A percentile compares a stretch with the other conserved stretches of the same genome.
phyloP scores from a whole-genome alignment of 768 basidiomycete species.

The Hemileccinum impolitum region DNA sequence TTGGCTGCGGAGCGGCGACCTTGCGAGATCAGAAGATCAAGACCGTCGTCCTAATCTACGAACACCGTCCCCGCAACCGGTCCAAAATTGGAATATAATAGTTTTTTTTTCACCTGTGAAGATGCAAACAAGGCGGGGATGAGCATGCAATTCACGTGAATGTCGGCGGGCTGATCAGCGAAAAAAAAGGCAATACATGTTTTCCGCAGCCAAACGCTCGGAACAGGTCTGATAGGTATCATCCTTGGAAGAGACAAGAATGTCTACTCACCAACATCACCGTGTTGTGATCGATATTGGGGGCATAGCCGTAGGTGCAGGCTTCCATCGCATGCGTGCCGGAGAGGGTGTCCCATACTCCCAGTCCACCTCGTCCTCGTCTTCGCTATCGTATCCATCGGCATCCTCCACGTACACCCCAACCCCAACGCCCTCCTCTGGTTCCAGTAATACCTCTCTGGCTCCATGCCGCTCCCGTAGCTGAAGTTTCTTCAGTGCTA shows the following conservation, averaged over 20 bases:
- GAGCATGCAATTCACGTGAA: conserved; percentile 2
- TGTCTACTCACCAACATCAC: conserved; percentile 25
- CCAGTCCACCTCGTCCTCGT: conserved; percentile 46
- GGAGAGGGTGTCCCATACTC: conserved; percentile 51
- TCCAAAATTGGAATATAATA: background rate
- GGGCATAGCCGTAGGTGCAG: conserved; percentile 54
- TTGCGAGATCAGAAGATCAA: too few species aligned
- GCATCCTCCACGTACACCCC: conserved; percentile 78
- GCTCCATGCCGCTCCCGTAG: conserved; percentile 39
- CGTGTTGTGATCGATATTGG: conserved; percentile 35
- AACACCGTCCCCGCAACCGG: too few species aligned
- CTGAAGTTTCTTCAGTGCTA: conserved; percentile 72
- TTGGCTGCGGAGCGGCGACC: too few species aligned
- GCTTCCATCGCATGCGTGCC: conserved; percentile 48
- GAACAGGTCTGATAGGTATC: conserved; percentile 81
- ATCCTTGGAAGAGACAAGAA: conserved; percentile 39
- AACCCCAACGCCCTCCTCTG: conserved; percentile 67
- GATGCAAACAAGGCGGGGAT: conserved; percentile 2
- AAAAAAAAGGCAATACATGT: conserved; percentile 63
- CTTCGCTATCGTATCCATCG: conserved; percentile 38
- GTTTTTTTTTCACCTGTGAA: too few species aligned
- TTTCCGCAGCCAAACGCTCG: conserved; percentile 57
- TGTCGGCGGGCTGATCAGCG: conserved; percentile 23
- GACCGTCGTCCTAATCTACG: too few species aligned
- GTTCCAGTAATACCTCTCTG: conserved; percentile 63